Percentiles rank a stretch among this genome's conserved stretches.
Conservation (phyloP, 768 basidiomycete species). For the Tylopilus intermedius region DNA sequence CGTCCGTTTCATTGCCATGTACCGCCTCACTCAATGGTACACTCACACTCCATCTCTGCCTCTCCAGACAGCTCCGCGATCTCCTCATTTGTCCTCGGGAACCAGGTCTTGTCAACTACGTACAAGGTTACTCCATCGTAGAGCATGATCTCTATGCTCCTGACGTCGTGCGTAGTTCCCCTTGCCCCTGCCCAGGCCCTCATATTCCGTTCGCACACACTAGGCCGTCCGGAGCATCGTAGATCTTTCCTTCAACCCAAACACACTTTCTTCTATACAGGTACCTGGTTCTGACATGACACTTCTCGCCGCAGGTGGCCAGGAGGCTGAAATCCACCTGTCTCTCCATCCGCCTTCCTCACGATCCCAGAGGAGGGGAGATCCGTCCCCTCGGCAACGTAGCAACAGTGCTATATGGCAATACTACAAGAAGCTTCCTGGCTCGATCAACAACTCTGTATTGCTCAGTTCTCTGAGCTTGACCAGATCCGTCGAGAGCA, state of each 20-base stretch:
- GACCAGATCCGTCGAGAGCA: constrained; percentile 55
- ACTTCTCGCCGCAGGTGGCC: constrained; percentile 73
- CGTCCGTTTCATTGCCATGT: constrained; percentile 21
- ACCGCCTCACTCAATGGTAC: neutral
- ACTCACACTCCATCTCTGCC: constrained; percentile 8
- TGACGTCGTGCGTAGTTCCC: constrained; percentile 37
- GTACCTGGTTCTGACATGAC: constrained; percentile 49
- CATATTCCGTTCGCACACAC: constrained; percentile 8
- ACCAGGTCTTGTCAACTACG: constrained; percentile 60
- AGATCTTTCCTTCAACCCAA: constrained; percentile 54
- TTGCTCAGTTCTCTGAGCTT: constrained; percentile 58
- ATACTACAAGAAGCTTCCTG: constrained; percentile 46
- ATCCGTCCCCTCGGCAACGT: constrained; percentile 8
- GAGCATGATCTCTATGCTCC: constrained; percentile 55
- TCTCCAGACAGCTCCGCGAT: constrained; percentile 67
- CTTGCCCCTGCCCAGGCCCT: constrained; percentile 13
- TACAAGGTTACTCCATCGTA: constrained; percentile 47
- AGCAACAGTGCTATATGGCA: constrained; percentile 42
- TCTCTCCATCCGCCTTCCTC: constrained; percentile 40
- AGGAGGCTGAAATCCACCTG: constrained; percentile 66
- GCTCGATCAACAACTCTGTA: constrained; percentile 82
- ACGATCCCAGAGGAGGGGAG: constrained; percentile 18
- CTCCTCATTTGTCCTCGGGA: constrained; percentile 70
- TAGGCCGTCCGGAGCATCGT: constrained; percentile 47
- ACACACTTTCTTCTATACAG: constrained; percentile 55